Percentiles rank a stretch among this genome's conserved stretches.
phyloP scores from a whole-genome alignment of 2,329 filamentous ascomycete genomes.

The Fusarium sp. region DNA sequence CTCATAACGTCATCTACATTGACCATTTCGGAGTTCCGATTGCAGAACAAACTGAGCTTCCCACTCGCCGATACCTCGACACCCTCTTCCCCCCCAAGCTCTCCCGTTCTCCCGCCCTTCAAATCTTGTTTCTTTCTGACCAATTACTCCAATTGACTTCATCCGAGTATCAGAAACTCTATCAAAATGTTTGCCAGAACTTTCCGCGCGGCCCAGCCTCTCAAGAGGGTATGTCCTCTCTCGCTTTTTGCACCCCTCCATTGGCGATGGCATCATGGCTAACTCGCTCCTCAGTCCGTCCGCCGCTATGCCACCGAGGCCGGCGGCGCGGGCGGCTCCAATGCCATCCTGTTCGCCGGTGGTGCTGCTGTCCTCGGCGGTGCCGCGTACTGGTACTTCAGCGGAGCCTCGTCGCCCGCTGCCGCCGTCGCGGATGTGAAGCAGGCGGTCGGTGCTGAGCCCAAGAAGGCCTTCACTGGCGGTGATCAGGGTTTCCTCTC shows the following conservation, averaged over 20 bases:
- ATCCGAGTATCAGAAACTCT: slow-evolving; percentile 26
- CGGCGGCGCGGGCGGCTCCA: slow-evolving; percentile 65
- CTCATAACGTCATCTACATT: slow-evolving; percentile 35
- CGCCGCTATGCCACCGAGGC: slow-evolving; percentile 77
- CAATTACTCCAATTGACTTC: slow-evolving; percentile 43
- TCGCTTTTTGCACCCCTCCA: background rate
- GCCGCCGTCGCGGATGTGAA: slow-evolving; percentile 66
- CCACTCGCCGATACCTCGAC: slow-evolving; percentile 15
- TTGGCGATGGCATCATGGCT: slow-evolving; percentile 32
- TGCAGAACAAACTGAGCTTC: slow-evolving; percentile 6
- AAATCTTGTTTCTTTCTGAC: slow-evolving; percentile 14
- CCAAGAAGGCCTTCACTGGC: slow-evolving; percentile 73
- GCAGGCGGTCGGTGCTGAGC: slow-evolving; percentile 64
- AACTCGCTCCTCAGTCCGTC: slow-evolving; percentile 57
- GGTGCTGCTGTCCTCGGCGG: slow-evolving; percentile 70
- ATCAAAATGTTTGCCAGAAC: slow-evolving; percentile 75
- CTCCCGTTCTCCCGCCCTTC: slow-evolving; percentile 13
- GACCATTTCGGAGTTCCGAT: slow-evolving; percentile 24
- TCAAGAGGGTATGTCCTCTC: slow-evolving; percentile 68
- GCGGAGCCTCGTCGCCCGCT: slow-evolving; percentile 65
- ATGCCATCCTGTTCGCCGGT: slow-evolving; percentile 70
- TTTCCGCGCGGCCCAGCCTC: slow-evolving; percentile 72
- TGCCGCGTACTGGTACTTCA: slow-evolving; percentile 68
- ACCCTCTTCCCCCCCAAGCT: slow-evolving; percentile 24
- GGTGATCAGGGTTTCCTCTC: slow-evolving; percentile 91